phyloP scores from a whole-genome alignment of 345 rosid species.

The Orychophragmus violaceus region DNA sequence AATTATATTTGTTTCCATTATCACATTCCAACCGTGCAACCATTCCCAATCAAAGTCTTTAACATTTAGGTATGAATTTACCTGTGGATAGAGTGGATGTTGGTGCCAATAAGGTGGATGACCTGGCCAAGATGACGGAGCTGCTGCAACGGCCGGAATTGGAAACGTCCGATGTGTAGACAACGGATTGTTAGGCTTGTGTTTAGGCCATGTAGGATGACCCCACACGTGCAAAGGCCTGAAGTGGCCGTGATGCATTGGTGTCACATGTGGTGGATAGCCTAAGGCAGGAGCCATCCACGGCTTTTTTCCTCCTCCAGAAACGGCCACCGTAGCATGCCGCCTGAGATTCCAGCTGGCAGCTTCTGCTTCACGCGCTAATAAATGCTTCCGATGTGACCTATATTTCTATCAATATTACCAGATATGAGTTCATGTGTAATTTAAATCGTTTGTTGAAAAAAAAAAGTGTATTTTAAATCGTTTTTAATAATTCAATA shows the following conservation, averaged over 20 bases:
- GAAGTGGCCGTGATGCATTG: conserved; percentile 42
- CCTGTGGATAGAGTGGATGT: conserved; percentile 31
- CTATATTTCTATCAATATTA: conserved; percentile 64
- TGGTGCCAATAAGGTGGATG: conserved; percentile 60
- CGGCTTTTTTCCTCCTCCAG: conserved; percentile 37
- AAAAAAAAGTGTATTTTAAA: no score
- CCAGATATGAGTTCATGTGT: not conserved
- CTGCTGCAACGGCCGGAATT: conserved; percentile 31
- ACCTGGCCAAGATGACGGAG: conserved; percentile 40
- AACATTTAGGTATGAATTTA: not conserved
- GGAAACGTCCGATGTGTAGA: conserved; percentile 34
- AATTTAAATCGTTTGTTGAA: not conserved
- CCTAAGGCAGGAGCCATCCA: conserved; percentile 70
- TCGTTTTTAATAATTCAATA: not conserved
- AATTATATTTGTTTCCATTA: not conserved
- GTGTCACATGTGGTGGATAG: conserved; percentile 52
- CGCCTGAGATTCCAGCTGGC: conserved; percentile 71
- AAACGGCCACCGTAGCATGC: conserved; percentile 45
- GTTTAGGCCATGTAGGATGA: conserved; percentile 91
- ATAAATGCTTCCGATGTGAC: conserved; percentile 77
- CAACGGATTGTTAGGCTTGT: conserved; percentile 30
- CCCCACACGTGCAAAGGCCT: conserved; percentile 95
- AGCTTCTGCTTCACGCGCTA: conserved; percentile 81
- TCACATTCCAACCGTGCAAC: not conserved
- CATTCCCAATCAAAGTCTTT: not conserved